Evolutionary conservation across 2,329 filamentous ascomycete genomes (phyloP).

Genomic region (Talaromyces sp.): DNA sequence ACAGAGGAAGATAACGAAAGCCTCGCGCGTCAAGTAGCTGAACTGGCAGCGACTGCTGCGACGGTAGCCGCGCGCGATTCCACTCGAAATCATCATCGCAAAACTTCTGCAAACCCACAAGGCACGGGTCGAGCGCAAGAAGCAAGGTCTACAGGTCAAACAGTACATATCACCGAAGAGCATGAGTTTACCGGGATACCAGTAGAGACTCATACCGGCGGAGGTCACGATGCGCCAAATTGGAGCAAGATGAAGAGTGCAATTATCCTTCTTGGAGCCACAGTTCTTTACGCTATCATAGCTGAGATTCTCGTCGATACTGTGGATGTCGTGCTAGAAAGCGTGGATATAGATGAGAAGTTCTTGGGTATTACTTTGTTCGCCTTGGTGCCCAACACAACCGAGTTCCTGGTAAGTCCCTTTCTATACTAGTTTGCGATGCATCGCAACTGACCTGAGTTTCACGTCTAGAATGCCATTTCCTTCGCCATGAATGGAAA

Average conservation of each 20-base stretch:
- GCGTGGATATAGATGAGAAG: conserved; percentile 90
- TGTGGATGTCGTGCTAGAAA: conserved; percentile 90
- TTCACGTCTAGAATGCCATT: conserved; percentile 72
- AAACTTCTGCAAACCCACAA: conserved; percentile 40
- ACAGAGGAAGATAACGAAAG: conserved; percentile 76
- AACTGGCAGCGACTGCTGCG: conserved; percentile 88
- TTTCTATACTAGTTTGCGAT: neutral
- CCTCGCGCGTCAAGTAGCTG: conserved; percentile 79
- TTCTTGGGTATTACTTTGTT: conserved; percentile 96
- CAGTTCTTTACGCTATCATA: conserved; percentile 89
- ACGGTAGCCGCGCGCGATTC: conserved; percentile 80
- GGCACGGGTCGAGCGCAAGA: conserved; percentile 23
- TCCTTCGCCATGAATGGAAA: conserved; percentile 99
- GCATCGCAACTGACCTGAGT: neutral
- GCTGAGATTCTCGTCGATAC: conserved; percentile 96
- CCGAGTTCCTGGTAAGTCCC: conserved; percentile 86
- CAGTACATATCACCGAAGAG: conserved; percentile 38
- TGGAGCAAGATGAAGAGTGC: conserved; percentile 92
- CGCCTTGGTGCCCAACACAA: conserved; percentile 94
- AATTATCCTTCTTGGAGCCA: conserved; percentile 81
- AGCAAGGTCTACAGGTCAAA: conserved; percentile 33
- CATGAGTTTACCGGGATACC: conserved; percentile 44
- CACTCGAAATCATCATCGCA: conserved; percentile 47
- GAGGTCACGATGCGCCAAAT: conserved; percentile 96
- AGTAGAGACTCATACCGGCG: conserved; percentile 44